Conservation (phyloP, 148 eudicot species). For the Drosera capensis region DNA sequence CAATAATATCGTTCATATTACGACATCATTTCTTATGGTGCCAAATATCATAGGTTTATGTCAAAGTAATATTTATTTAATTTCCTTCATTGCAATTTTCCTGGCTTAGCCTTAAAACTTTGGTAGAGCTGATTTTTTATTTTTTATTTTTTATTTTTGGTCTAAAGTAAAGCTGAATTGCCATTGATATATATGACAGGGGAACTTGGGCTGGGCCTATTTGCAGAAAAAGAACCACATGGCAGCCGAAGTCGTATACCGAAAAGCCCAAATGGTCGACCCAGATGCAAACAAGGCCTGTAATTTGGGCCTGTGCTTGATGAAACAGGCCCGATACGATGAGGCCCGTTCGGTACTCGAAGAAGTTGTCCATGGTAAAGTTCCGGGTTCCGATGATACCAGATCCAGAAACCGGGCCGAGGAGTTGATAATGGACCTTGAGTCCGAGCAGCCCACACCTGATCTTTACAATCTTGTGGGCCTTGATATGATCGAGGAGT, state of each 20-base stretch:
- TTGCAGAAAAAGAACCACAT: conserved; percentile 60
- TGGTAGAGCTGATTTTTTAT: too few species aligned
- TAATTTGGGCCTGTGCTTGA: conserved; percentile 55
- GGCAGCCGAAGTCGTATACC: conserved; percentile 73
- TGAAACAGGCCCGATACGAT: conserved; percentile 51
- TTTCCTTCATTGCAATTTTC: too few species aligned
- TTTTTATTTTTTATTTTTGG: too few species aligned
- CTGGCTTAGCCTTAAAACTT: too few species aligned
- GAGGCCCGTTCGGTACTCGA: conserved; percentile 45
- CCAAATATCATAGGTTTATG: too few species aligned
- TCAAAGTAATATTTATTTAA: too few species aligned
- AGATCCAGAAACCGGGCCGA: conserved; percentile 39
- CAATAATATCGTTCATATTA: too few species aligned
- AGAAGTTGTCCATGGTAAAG: conserved; percentile 24
- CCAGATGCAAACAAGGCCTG: conserved; percentile 84
- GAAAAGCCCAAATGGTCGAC: conserved; percentile 85
- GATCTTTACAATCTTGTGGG: conserved; percentile 15
- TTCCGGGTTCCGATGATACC: conserved; percentile 43
- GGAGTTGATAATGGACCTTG: conserved; percentile 43
- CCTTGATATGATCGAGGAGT: conserved; percentile 37
- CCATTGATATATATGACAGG: too few species aligned
- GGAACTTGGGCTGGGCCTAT: conserved; percentile 90
- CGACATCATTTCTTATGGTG: too few species aligned
- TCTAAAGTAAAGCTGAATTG: too few species aligned
- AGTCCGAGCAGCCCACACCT: conserved; percentile 21